Conservation (phyloP, 1,284 basidiomycete genomes). For the Trametes pubescens region DNA sequence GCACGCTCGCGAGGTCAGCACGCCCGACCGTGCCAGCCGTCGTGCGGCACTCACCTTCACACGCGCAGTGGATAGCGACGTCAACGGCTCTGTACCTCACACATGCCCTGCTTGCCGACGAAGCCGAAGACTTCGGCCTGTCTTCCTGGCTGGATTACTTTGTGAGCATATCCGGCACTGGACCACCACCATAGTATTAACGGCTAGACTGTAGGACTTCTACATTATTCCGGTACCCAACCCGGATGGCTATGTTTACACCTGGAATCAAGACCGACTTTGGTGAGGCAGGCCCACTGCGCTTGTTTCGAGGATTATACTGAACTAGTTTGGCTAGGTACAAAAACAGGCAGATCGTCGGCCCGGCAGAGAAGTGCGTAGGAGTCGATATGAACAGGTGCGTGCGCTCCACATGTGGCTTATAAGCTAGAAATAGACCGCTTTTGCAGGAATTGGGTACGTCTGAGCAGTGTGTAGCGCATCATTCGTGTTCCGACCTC, state of each 20-base stretch:
- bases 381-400: constrained; percentile 86
- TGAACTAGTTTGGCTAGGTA: constrained; percentile 49
- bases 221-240: constrained; percentile 84
- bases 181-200: background rate
- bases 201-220: constrained; percentile 57
- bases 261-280: constrained; percentile 72
- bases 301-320: background rate
- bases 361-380: constrained; percentile 58
- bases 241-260: constrained; percentile 79
- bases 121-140: constrained; percentile 56
- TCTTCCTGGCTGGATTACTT: constrained; percentile 62
- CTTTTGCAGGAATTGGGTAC: constrained; percentile 41
- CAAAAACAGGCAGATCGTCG: constrained; percentile 77
- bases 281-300: constrained; percentile 55
- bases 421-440: background rate
- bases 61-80: constrained; percentile 80
- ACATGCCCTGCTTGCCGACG: constrained; percentile 68
- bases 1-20: constrained; percentile 63
- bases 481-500: background rate
- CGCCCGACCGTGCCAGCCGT: background rate
- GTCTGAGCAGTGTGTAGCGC: constrained; percentile 5
- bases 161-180: constrained; percentile 44
- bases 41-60: background rate
- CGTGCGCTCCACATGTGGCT: background rate
- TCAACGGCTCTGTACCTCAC: constrained; percentile 78